Evolutionary conservation across 495 filamentous ascomycete species (phyloP).

Genomic region (Sordaria brevicollis): DNA sequence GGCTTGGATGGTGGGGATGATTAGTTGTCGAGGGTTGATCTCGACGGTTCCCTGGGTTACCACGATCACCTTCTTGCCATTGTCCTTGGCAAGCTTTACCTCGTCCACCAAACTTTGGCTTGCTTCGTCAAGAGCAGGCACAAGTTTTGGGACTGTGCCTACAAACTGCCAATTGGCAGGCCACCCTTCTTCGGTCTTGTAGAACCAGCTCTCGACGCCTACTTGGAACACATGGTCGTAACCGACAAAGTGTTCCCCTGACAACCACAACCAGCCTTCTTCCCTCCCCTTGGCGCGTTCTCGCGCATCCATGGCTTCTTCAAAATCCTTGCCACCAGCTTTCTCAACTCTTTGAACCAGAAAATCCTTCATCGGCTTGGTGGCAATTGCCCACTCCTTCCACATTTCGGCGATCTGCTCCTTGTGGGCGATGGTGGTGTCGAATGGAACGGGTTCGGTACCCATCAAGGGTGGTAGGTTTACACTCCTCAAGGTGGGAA

Average conservation of each 20-base stretch:
- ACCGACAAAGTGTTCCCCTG: slow-evolving; percentile 18
- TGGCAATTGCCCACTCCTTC: neutral
- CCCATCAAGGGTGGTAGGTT: slow-evolving; percentile 13
- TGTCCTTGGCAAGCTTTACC: slow-evolving; percentile 1
- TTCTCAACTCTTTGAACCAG: neutral
- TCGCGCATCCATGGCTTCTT: neutral
- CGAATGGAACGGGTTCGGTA: slow-evolving; percentile 2
- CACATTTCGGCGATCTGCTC: slow-evolving; percentile 1
- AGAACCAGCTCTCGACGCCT: slow-evolving; percentile 25
- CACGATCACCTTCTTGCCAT: slow-evolving; percentile 24
- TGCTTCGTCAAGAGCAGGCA: neutral
- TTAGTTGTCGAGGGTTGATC: slow-evolving; percentile 18
- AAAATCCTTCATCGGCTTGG: neutral
- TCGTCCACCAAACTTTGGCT: neutral
- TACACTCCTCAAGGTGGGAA: slow-evolving; percentile 21
- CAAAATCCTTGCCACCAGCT: neutral
- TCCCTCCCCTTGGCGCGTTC: neutral
- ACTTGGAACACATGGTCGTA: slow-evolving; percentile 21
- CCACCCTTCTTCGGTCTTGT: slow-evolving; percentile 24
- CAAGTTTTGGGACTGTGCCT: slow-evolving; percentile 14
- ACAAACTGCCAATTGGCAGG: slow-evolving; percentile 21
- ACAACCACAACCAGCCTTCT: neutral
- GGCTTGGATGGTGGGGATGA: slow-evolving; percentile 25
- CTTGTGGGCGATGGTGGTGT: neutral
- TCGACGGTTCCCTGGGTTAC: slow-evolving; percentile 29